Evolutionary conservation across 768 basidiomycete species (phyloP), one percentile per base, ranked within the genome.

Genomic region (Tricholoma terreum): DNA sequence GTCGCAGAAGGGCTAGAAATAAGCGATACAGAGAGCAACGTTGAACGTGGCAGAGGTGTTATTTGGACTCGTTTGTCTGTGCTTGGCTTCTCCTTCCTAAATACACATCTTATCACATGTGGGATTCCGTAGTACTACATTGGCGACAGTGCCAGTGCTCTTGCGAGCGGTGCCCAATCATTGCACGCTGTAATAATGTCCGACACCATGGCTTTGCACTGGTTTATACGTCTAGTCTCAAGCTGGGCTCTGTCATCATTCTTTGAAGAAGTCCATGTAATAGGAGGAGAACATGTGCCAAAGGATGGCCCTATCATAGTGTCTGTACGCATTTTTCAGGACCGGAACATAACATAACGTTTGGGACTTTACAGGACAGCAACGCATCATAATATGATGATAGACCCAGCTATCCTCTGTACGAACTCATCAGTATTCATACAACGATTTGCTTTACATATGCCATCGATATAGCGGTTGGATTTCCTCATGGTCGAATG

Each of bases 301-400:
- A 73, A 69, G 65, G 80, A 88, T 59, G 94, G 94, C 1, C 94
- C 94, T n/a, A 85, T 97, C 63, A 90, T 98, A 63, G 87, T 95
- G 92, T 95, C 76, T 70, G 89, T 84, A 42, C 59, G 6, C 48
- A 14, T 33, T 33, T 42, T 46, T 22, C 43, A 24, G 36, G 0
- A 6, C 4, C 21, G 6, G 52, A 53, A 36, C 22, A 31, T 7
- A 21, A 1, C 30, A 6, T 31, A 40, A 48, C 31, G 24, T 52
- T 34, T 31, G 14, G 49, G 38, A 56, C 56, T 61, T 55, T 59
- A 49, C 67, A 93, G 91, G 36, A 83, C 89, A 2, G 89, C 87
- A 42, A 92, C 90, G 3, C 94, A 97, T 68, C 90, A 94, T 66
- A 98, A 97, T 70, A 96, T 95, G 94, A 94, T 92, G 80, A 80